These are phyloP conservation scores for Themeda triandra DNA, from an alignment of 176 grass and related monocot species.

Conservation along the genomic window DNA sequence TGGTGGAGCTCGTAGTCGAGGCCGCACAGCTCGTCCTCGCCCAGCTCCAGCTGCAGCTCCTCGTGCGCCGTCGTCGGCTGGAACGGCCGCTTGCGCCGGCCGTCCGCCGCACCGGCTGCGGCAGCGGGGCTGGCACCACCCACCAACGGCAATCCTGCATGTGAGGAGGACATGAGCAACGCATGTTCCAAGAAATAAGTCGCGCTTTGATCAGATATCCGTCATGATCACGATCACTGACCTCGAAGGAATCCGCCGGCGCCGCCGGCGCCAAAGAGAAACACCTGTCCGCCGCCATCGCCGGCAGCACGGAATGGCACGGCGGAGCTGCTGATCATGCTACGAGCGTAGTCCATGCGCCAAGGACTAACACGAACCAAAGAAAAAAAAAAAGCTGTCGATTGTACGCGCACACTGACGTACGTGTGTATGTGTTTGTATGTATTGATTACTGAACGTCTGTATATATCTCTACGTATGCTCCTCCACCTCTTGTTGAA, in stretches of 20 bases:
- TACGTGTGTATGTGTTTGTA: not conserved
- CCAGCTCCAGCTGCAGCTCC: conserved; percentile 34
- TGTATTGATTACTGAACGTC: not conserved
- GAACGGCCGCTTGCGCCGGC: conserved; percentile 55
- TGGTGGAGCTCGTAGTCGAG: conserved; percentile 54
- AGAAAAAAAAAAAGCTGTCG: conserved; percentile 8
- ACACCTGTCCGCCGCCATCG: conserved; percentile 41
- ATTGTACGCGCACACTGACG: conserved; percentile 1
- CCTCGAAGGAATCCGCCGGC: conserved; percentile 41
- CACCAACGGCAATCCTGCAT: conserved; percentile 30
- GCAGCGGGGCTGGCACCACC: not conserved
- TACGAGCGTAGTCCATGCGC: conserved; percentile 48
- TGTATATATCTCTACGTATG: not conserved
- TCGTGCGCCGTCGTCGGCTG: conserved; percentile 38
- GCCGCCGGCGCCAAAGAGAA: conserved; percentile 49
- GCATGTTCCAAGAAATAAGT: not conserved
- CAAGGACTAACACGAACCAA: not conserved
- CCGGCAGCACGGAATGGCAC: conserved; percentile 6
- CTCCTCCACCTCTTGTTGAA: conserved; percentile 25
- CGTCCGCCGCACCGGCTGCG: conserved; percentile 14
- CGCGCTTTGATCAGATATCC: not conserved
- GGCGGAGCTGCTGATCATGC: conserved; percentile 51
- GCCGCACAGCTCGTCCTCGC: conserved; percentile 38
- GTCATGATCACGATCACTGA: not conserved
- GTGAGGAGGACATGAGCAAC: not conserved